Evolutionary conservation across 2,329 filamentous ascomycete species (phyloP), one percentile per base, ranked within the genome.

Genomic region (Aspergillus amoenus): DNA sequence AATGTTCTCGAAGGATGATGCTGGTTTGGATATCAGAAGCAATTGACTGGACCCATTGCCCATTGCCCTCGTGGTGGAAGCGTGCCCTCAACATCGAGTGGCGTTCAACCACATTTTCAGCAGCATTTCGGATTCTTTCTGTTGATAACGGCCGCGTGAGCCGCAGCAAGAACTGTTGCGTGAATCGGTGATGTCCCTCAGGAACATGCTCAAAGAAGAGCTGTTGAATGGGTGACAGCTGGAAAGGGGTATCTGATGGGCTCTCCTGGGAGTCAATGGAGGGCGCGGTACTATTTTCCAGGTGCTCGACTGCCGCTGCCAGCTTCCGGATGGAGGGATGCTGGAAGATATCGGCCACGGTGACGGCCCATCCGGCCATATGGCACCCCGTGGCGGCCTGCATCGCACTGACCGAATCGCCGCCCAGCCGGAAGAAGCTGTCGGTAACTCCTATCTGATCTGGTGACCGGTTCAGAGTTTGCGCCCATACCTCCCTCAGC

Each of bases 341-440:
- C 13, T 15, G 11, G 27, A 47, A 47, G 44, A 47, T 18, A 13
- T 47, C 44, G 3, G 44, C 15, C 8, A 47, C 44, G 27, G 4
- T 47, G 22, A 47, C 4, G 3, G n/a, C 6, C 17, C 27, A 15
- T 5, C 27, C n/a, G 21, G 30, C 44, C n/a, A n/a, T 3, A n/a
- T 24, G 44, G n/a, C 56, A 58, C 3, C 56, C 27, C 3, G 59
- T 46, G 2, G 51, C 57, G 1, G 58, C 40, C 37, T 61, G 64
- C 63, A 68, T 67, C 1, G 64, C 65, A 15, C 47, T 61, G 44
- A 68, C 53, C 1, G 64, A 67, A 32, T 68, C 66, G 0, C 66
- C 66, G 4, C 66, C 64, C 7, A 64, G 48, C 12, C 54, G 49
- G 37, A 67, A 62, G 56, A 73, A 73, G 51, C 56, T 67, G 17